Conservation (phyloP, 2,329 filamentous ascomycete species). For the Leptoxyphium fumago region DNA sequence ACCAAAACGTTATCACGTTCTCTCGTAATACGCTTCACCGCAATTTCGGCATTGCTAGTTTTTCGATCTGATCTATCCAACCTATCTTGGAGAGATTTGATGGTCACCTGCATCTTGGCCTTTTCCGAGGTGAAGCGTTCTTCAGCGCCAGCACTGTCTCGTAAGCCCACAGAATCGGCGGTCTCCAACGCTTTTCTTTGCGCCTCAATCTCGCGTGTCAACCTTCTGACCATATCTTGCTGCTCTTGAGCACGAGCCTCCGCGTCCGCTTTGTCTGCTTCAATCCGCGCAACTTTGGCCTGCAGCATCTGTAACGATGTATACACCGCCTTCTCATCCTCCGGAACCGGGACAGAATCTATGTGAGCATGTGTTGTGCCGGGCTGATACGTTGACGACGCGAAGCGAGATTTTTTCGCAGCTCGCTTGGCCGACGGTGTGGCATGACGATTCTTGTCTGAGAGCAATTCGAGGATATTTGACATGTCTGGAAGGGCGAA, state of each 20-base stretch:
- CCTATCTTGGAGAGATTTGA: constrained; percentile 45
- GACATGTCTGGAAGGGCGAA: constrained; percentile 47
- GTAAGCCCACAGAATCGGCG: constrained; percentile 33
- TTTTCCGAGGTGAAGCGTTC: constrained; percentile 34
- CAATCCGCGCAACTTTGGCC: constrained; percentile 42
- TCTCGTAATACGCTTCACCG: constrained; percentile 45
- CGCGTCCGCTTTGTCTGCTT: constrained; percentile 39
- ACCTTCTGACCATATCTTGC: constrained; percentile 44
- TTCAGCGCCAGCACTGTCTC: constrained; percentile 31
- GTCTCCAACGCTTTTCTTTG: constrained; percentile 25
- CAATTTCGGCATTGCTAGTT: constrained; percentile 46
- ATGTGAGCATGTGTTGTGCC: constrained; percentile 30
- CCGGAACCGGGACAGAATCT: constrained; percentile 41
- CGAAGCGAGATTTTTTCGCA: constrained; percentile 39
- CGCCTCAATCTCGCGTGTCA: constrained; percentile 33
- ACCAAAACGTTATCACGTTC: constrained; percentile 51
- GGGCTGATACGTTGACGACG: constrained; percentile 28
- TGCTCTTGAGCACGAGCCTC: constrained; percentile 39
- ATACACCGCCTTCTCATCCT: constrained; percentile 49
- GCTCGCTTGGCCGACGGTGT: constrained; percentile 41
- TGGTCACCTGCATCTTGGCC: constrained; percentile 43
- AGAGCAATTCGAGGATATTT: constrained; percentile 47
- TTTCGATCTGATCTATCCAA: constrained; percentile 50
- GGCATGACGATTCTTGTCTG: constrained; percentile 42
- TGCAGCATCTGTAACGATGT: constrained; percentile 44